Percentiles rank a stretch among this genome's conserved stretches.
These are phyloP conservation scores for Kluyveromyces siamensis DNA, from an alignment of 805 yeast species.

Conservation along the genomic window DNA sequence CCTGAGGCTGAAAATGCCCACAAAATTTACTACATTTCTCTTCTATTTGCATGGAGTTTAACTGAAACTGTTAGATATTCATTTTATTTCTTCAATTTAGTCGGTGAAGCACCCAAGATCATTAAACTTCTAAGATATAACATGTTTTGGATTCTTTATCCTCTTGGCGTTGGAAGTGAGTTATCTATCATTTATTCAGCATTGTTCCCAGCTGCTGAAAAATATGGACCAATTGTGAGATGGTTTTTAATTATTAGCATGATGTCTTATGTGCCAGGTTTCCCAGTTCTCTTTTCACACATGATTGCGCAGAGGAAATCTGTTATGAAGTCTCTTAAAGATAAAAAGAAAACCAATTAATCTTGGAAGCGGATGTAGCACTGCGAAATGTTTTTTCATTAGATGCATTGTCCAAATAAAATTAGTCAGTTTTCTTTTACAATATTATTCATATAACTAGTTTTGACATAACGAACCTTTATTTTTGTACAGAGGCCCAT, in stretches of 20 bases:
- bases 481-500: too few species aligned
- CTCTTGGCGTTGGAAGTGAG: slow-evolving; percentile 88
- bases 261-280: slow-evolving; percentile 74
- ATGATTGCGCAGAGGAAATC: slow-evolving; percentile 85
- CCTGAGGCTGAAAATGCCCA: slow-evolving; percentile 53
- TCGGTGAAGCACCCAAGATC: slow-evolving; percentile 46
- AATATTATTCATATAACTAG: too few species aligned
- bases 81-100: slow-evolving; percentile 43
- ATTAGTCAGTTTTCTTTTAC: too few species aligned
- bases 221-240: slow-evolving; percentile 42
- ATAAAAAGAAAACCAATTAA: background rate
- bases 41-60: slow-evolving; percentile 80
- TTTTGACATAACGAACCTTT: too few species aligned
- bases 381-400: too few species aligned
- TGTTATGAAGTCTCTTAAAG: slow-evolving; percentile 42
- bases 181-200: slow-evolving; percentile 60
- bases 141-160: slow-evolving; percentile 74
- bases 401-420: too few species aligned
- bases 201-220: slow-evolving; percentile 54
- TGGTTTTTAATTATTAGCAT: slow-evolving; percentile 48
- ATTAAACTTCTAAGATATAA: slow-evolving; percentile 75
- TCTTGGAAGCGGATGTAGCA: background rate
- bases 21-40: slow-evolving; percentile 50
- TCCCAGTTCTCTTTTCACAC: slow-evolving; percentile 74
- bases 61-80: slow-evolving; percentile 90